Evolutionary conservation across 2,329 filamentous ascomycete species (phyloP), one percentile per base, ranked within the genome.

Genomic region (Colletotrichum gloeosporioides): DNA sequence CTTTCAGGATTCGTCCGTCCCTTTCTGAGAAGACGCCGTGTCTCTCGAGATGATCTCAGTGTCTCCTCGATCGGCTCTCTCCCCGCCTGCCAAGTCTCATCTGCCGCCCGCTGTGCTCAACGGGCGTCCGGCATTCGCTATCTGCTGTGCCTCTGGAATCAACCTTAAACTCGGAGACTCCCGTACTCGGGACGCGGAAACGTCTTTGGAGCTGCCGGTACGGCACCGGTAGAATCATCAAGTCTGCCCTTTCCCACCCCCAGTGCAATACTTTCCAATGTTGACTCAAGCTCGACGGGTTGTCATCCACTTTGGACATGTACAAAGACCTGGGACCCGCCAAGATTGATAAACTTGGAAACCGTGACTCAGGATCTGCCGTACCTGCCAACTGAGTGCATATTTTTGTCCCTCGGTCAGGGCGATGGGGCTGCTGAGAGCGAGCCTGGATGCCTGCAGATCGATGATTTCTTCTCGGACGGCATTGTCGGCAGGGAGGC

Each of bases 11-110:
- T 69, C 59, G 44, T 69, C 63, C 34, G 53, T 53, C 44, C 8
- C 27, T 18, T 55, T 36, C 16, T 27, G 55, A 59, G 13, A 15
- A 12, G 44, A 53, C 44, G 44, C n/a, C 44, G n/a, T 22, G 44
- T 53, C 59, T 22, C 70, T 59, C 7, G 18, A 22, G n/a, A 22
- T 16, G 59, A 63, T 64, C 62, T 72, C 25, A 64, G 27, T 64
- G 34, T 39, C 31, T 62, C 27, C n/a, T 63, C 61, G 59, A 59
- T 44, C 66, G 66, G 44, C 4, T 64, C 31, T 66, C 49, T 66
- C 49, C 66, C 71, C 57, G 57, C 49, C 66, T 70, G 66, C 71
- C 71, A 70, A 59, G 71, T 74, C 66, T 49, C 66, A 70, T 74
- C 66, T 74, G 71, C 71, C 71, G 59, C 25, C 71, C 25, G 61